Evolutionary conservation across 768 basidiomycete species (phyloP), one percentile per base, ranked within the genome.

Genomic region (Naematelia encephala): DNA sequence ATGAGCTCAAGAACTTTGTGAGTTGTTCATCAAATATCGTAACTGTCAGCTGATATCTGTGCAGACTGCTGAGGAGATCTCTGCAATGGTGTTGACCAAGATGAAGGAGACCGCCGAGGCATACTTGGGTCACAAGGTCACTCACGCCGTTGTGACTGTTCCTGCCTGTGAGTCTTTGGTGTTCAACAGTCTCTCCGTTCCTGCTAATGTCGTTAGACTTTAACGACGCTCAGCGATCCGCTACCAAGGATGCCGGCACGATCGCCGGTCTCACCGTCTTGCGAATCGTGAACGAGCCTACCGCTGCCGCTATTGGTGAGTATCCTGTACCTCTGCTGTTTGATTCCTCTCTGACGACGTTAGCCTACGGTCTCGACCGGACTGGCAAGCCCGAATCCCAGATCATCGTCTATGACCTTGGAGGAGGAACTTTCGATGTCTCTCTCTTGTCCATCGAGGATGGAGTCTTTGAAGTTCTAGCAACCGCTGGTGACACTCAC

Each of bases 261-360:
- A 97, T 98, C 72, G 84, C 91, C 19, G 94, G 94, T 63, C 80
- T 98, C 66, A 91, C 94, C 76, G 89, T 97, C 61, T 89, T 94
- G 73, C 91, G 94, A 81, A 96, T 97, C 79, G 94, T 97, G 82
- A 97, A 97, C 81, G 94, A 98, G 79, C 92, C 94, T 39, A 98
- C 94, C 48, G 94, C 94, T 42, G 94, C 94, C 53, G 93, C 93
- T 64, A 97, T 97, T 73, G 93, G 72, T 75, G 51, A 66, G 73
- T 62, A n/a, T 46, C 44, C 19, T 26, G 16, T 51, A 1, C 16
- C 16, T 12, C 4, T 30, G 22, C 42, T 25, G 16, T n/a, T 28
- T 10, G 22, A 22, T 29, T 2, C 39, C 28, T 8, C 14, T 39
- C 63, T 66, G 27, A 67, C 43, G 19, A 12, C 16, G 14, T 1